These are phyloP conservation scores for Phytopythium chamaehyphon DNA, from an alignment of 352 stramenopile genomes.

Conservation along the genomic window DNA sequence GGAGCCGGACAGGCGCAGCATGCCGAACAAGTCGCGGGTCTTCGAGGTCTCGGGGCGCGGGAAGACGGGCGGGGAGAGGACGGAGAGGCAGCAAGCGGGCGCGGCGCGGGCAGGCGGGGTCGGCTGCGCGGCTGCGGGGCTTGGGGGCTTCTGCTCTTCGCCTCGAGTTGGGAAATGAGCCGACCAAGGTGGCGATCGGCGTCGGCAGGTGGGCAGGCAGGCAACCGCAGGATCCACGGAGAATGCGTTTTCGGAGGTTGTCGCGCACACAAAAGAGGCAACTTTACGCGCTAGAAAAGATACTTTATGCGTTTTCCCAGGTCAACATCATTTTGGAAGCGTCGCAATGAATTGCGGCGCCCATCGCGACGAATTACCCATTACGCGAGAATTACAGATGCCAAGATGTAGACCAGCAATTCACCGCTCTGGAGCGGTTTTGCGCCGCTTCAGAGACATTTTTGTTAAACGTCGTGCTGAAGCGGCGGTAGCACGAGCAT, in stretches of 20 bases:
- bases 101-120: background rate
- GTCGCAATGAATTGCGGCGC: no score
- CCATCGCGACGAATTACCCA: no score
- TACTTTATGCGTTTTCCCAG: no score
- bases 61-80: background rate
- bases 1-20: conserved; percentile 67
- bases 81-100: conserved; percentile 1
- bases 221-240: conserved; percentile 7
- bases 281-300: no score
- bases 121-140: background rate
- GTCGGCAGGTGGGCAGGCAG: background rate
- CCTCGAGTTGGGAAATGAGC: conserved; percentile 46
- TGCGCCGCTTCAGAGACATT: no score
- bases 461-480: background rate
- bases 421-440: no score
- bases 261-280: no score
- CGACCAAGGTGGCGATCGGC: conserved; percentile 4
- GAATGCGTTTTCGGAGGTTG: no score
- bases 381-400: no score
- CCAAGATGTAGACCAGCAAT: no score
- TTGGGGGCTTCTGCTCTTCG: conserved; percentile 20
- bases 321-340: no score
- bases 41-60: background rate
- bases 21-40: conserved; percentile 39
- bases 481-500: no score